Percentiles rank a stretch among this genome's conserved stretches.
Conservation (phyloP, 306 rosid genomes). For the Clitoria ternatea region DNA sequence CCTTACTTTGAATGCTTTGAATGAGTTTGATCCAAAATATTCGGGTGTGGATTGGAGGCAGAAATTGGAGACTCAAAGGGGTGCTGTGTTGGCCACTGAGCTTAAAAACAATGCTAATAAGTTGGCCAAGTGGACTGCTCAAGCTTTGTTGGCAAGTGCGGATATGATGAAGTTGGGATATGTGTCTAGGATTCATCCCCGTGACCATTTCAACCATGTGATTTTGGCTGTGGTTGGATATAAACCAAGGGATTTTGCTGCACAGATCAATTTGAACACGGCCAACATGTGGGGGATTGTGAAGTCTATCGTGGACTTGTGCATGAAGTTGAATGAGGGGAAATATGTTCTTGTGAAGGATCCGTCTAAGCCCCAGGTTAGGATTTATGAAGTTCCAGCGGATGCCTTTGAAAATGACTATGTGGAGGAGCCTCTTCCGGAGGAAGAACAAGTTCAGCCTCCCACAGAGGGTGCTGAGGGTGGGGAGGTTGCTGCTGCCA, state of each 20-base stretch:
- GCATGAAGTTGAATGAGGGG: constrained; percentile 93
- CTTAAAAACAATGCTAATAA: constrained; percentile 93
- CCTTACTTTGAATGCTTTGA: constrained; percentile 83
- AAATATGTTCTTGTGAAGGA: constrained; percentile 91
- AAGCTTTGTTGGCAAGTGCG: constrained; percentile 74
- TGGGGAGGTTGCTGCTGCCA: constrained; percentile 42
- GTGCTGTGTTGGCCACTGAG: constrained; percentile 97
- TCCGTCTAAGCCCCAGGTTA: constrained; percentile 90
- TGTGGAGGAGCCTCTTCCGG: constrained; percentile 94
- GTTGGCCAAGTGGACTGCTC: constrained; percentile 95
- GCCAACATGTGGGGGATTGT: constrained; percentile 96
- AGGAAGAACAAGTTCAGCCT: constrained; percentile 92
- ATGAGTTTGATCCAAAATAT: constrained; percentile 88
- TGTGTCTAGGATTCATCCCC: constrained; percentile 93
- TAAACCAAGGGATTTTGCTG: constrained; percentile 79
- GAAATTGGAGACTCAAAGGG: constrained; percentile 95
- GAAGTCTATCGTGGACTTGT: constrained; percentile 92
- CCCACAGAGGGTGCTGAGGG: constrained; percentile 58
- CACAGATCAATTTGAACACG: constrained; percentile 75
- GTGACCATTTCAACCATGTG: constrained; percentile 88
- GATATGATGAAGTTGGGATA: constrained; percentile 96
- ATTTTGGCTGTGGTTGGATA: constrained; percentile 88
- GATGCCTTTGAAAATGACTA: constrained; percentile 96
- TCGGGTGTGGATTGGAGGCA: constrained; percentile 94
- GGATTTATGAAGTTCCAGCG: constrained; percentile 84